Base-by-base conservation (phyloP, 139 green algal species). In the Coccomyxa sp. region DNA sequence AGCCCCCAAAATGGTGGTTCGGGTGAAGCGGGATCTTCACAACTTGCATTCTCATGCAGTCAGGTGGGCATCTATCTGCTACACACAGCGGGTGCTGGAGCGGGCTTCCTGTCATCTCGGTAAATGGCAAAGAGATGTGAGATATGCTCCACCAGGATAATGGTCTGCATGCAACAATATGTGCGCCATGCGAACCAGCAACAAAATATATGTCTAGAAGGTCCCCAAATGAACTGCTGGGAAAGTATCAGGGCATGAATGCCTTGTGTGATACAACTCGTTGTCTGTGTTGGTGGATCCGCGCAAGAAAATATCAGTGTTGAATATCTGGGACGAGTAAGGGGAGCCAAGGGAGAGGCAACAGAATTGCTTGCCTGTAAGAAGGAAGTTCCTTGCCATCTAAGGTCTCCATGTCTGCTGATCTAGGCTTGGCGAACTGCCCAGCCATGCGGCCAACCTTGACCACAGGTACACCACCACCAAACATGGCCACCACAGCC, bases 401-500 rank as follows among this genome's bases (percentile, higher is more conserved):
- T 66, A 93, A 91, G 21, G 81, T 90, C 91, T 98, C 96, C 31
- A 92, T 86, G 83, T 91, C 84, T 7, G 93, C 89, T n/a, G 88
- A 94, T 12, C 97, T 88, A 12, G 97, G 97, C 93, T 99, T 99
- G 85, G 97, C 97, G 83, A 99, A 99, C 91, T 99, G 97, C 0
- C 97, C 97, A 13, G 97, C 97, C 90, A 99, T 97, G 83, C 97
- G 94, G 15, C 97, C 97, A 58, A 99, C 91, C 94, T 99, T 99
- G 17, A 99, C 92, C 13, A 99, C 91, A 11, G 97, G 97, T 81
- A 99, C 90, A 75, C 94, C 94, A 23, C 95, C 95, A 32, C 96
- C 97, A 80, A 97, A 99, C 87, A 96, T 98, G 79, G 99, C 89
- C 17, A 99, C 94, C 12, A 98, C 92, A 38, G 90, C 89, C 97